phyloP scores from a whole-genome alignment of 768 basidiomycete species.

The Trametes coccinea region DNA sequence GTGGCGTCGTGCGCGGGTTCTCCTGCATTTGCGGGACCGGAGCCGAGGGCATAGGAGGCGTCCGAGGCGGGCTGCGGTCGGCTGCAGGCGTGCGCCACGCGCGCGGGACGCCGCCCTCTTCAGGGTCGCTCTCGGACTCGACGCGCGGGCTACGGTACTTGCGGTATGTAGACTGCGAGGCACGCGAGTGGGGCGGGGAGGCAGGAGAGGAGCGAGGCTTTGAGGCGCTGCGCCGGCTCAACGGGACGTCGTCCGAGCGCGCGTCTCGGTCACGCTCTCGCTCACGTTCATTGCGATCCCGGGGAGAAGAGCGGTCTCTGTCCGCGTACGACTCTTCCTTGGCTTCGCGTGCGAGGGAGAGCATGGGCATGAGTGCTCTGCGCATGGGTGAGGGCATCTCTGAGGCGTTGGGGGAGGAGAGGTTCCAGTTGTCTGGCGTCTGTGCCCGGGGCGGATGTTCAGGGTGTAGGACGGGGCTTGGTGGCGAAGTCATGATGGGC shows the following conservation, averaged over 20 bases:
- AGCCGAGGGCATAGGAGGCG: background rate
- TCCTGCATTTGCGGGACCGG: background rate
- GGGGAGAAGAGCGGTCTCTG: background rate
- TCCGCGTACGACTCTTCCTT: slow-evolving; percentile 11
- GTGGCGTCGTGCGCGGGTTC: slow-evolving; percentile 6
- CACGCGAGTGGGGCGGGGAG: slow-evolving; percentile 6
- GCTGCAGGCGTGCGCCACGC: slow-evolving; percentile 10
- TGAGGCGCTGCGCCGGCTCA: slow-evolving; percentile 16
- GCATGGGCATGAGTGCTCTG: slow-evolving; percentile 16
- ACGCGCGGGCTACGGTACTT: slow-evolving; percentile 21
- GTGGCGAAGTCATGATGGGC: slow-evolving; percentile 11
- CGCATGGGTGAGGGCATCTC: slow-evolving; percentile 21
- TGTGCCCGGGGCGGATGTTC: slow-evolving; percentile 15
- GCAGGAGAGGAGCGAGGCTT: slow-evolving; percentile 12
- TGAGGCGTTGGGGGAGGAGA: slow-evolving; percentile 18
- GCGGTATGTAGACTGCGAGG: slow-evolving; percentile 8
- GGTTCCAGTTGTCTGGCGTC: slow-evolving; percentile 18
- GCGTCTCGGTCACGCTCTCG: background rate
- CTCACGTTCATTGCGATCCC: background rate
- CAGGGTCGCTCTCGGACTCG: slow-evolving; percentile 18
- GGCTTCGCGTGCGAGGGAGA: slow-evolving; percentile 15
- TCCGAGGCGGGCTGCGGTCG: slow-evolving; percentile 4
- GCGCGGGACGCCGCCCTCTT: background rate
- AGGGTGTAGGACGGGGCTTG: slow-evolving; percentile 17
- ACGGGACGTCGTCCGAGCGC: slow-evolving; percentile 7